A percentile compares a stretch with the other conserved stretches of the same genome.
These are phyloP conservation scores for Mycena belliarum DNA, from an alignment of 768 basidiomycete species.

Conservation along the genomic window DNA sequence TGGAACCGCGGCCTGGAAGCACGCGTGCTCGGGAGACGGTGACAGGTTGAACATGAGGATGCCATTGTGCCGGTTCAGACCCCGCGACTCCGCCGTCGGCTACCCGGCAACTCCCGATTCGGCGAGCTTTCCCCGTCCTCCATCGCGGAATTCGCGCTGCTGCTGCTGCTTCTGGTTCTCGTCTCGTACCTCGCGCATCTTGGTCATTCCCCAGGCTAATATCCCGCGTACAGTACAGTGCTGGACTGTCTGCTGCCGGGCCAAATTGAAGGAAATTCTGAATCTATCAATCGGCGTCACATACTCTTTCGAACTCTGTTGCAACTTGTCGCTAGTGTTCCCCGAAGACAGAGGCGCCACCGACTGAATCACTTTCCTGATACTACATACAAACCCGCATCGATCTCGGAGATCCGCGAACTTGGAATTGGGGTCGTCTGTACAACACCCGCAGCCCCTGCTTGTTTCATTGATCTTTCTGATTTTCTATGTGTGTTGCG, in stretches of 20 bases:
- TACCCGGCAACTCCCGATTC: not conserved
- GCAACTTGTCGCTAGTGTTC: not conserved
- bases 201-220: no score
- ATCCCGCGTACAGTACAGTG: no score
- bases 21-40: not conserved
- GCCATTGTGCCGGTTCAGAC: not conserved
- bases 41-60: no score
- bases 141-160: no score
- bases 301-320: not conserved
- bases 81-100: not conserved
- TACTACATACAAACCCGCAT: no score
- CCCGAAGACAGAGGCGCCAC: not conserved
- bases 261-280: no score
- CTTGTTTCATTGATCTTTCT: not conserved
- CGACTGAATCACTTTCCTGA: not conserved
- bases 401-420: slow-evolving; percentile 8
- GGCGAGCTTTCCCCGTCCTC: not conserved
- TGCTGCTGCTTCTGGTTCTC: not conserved
- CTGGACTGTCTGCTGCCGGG: no score
- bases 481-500: not conserved
- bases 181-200: not conserved
- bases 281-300: not conserved
- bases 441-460: not conserved
- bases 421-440: not conserved
- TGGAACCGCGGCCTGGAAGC: no score